Evolutionary conservation across 768 basidiomycete species (phyloP).

Genomic region (Tulasnella calospora): DNA sequence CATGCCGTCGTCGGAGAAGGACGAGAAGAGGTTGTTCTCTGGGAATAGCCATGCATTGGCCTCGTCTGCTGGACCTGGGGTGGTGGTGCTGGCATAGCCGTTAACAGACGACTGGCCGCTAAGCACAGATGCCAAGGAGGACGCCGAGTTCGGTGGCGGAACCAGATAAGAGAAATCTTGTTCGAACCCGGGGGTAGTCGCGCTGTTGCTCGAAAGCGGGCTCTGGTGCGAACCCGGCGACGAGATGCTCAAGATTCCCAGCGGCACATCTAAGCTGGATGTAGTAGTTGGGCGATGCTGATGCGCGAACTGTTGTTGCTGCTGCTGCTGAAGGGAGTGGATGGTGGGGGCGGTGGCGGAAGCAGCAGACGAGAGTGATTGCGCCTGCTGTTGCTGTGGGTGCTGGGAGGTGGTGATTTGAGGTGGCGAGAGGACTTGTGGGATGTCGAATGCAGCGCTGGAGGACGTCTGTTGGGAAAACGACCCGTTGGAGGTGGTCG

Average conservation of each 20-base stretch:
- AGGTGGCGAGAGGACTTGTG: too few relatives aligned
- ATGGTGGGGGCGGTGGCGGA: too few relatives aligned
- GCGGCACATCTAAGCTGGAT: not conserved
- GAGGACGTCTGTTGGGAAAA: too few relatives aligned
- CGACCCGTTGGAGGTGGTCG: too few relatives aligned
- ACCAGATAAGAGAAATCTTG: not conserved
- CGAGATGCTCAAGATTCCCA: conserved; percentile 3
- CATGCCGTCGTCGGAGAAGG: conserved; percentile 7
- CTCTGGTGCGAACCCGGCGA: not conserved
- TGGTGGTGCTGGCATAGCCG: not conserved
- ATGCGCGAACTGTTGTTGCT: not conserved
- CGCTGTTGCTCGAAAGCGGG: not conserved
- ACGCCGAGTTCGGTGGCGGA: not conserved
- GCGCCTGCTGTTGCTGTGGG: too few relatives aligned
- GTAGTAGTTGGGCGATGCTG: conserved; percentile 7
- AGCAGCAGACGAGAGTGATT: too few relatives aligned
- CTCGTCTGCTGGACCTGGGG: not conserved
- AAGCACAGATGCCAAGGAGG: not conserved
- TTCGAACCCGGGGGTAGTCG: not conserved
- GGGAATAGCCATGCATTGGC: not conserved
- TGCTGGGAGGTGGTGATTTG: too few relatives aligned
- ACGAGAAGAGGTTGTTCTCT: conserved; percentile 1
- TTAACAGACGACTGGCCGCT: not conserved
- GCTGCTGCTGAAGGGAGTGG: too few relatives aligned
- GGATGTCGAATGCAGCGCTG: too few relatives aligned